phyloP scores from a whole-genome alignment of 2,329 filamentous ascomycete genomes.

The Meredithiella fracta region DNA sequence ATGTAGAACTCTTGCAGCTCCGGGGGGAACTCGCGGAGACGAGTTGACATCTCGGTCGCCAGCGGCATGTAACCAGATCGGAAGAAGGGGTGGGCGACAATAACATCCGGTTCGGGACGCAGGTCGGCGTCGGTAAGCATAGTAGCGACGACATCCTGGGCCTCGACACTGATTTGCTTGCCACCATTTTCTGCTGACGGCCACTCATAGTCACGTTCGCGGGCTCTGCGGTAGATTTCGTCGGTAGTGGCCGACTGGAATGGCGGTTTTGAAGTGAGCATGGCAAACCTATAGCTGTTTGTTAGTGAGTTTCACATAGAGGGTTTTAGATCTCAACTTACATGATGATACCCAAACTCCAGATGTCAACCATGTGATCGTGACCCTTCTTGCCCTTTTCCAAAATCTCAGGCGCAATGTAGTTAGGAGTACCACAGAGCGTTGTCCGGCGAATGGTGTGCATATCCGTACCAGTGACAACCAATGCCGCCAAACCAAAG shows the following conservation, averaged over 20 bases:
- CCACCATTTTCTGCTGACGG: constrained; percentile 47
- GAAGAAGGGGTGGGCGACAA: constrained; percentile 70
- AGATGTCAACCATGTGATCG: constrained; percentile 95
- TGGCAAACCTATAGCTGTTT: constrained; percentile 54
- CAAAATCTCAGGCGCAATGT: constrained; percentile 91
- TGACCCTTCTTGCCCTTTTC: constrained; percentile 90
- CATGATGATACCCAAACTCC: constrained; percentile 96
- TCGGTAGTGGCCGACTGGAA: constrained; percentile 86
- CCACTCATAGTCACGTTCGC: constrained; percentile 65
- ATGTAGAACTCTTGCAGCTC: constrained; percentile 42
- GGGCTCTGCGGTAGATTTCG: constrained; percentile 61
- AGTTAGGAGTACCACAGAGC: constrained; percentile 92
- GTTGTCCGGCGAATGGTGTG: constrained; percentile 73
- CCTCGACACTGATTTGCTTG: constrained; percentile 52
- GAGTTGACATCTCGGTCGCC: constrained; percentile 39
- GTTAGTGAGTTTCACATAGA: constrained; percentile 4
- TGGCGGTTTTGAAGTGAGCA: constrained; percentile 89
- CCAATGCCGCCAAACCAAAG: constrained; percentile 81
- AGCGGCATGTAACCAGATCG: constrained; percentile 56
- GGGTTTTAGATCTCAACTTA: constrained; percentile 27
- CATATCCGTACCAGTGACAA: constrained; percentile 84
- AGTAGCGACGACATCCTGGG: constrained; percentile 61
- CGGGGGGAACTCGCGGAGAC: constrained; percentile 39
- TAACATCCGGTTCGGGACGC: constrained; percentile 58
- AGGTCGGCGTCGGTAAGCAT: constrained; percentile 61